phyloP scores from a whole-genome alignment of 768 basidiomycete species.

The Suillus fuscotomentosus region DNA sequence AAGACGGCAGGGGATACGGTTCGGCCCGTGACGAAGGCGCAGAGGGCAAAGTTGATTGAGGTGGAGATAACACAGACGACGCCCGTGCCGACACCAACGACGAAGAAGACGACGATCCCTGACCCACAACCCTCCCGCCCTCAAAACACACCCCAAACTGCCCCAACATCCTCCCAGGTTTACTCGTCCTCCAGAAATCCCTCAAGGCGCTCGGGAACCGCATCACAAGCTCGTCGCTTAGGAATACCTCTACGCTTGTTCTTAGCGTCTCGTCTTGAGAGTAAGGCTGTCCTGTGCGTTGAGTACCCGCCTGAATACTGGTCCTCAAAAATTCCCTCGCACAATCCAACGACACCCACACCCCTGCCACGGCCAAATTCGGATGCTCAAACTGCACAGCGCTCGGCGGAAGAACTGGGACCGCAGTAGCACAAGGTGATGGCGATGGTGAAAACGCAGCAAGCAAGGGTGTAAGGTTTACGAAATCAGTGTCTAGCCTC shows the following conservation, averaged over 20 bases:
- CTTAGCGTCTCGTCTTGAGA: constrained; percentile 10
- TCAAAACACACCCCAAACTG: constrained; percentile 48
- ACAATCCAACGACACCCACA: constrained; percentile 67
- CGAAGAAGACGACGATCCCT: constrained; percentile 10
- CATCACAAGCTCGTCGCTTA: constrained; percentile 60
- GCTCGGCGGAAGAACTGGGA: constrained; percentile 40
- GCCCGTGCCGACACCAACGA: neutral
- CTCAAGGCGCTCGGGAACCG: constrained; percentile 62
- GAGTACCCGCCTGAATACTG: neutral
- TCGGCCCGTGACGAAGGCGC: neutral
- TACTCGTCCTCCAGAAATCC: constrained; percentile 52
- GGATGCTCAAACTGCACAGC: constrained; percentile 50
- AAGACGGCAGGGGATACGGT: constrained; percentile 7
- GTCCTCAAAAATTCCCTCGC: constrained; percentile 41
- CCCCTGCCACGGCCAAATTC: constrained; percentile 53
- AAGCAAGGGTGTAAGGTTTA: constrained; percentile 63
- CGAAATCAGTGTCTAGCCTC: constrained; percentile 77
- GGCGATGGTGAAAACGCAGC: constrained; percentile 14
- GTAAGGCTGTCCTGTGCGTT: neutral
- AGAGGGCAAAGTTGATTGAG: neutral
- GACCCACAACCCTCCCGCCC: constrained; percentile 15
- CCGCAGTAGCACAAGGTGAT: constrained; percentile 23
- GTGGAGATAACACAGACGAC: neutral
- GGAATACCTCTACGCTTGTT: constrained; percentile 49
- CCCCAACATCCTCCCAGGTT: constrained; percentile 46